Evolutionary conservation across 1,139 yeast species (phyloP).

Genomic region (Protomyces inouyei): DNA sequence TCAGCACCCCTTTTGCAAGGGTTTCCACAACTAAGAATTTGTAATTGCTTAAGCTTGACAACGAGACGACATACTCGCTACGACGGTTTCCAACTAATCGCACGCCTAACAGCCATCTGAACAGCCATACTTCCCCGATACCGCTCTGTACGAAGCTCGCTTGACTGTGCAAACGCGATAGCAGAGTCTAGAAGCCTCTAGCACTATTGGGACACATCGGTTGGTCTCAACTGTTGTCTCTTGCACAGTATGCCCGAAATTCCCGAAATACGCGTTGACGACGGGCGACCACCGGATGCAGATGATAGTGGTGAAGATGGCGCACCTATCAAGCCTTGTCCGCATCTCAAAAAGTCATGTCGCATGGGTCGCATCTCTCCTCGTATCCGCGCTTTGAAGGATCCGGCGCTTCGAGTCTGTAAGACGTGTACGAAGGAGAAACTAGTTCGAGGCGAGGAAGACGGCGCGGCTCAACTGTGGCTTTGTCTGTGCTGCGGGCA

Average conservation of each 20-base stretch:
- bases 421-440: constrained; percentile 16
- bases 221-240: too few species aligned
- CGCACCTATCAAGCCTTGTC: not conserved
- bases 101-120: too few species aligned
- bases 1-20: too few species aligned
- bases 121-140: too few species aligned
- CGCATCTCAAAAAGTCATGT: constrained; percentile 22
- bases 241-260: constrained; percentile 7
- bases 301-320: not conserved
- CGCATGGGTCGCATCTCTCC: constrained; percentile 14
- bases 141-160: too few species aligned
- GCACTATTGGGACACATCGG: too few species aligned
- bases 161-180: too few species aligned
- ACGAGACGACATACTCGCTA: too few species aligned
- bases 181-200: too few species aligned
- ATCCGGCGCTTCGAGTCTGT: constrained; percentile 1
- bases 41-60: too few species aligned
- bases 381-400: constrained; percentile 12
- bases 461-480: constrained; percentile 23
- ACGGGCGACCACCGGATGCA: not conserved
- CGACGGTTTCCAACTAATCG: too few species aligned
- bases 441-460: not conserved
- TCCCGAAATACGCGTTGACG: constrained; percentile 5
- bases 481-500: constrained; percentile 24
- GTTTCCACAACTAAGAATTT: too few species aligned